phyloP scores from a whole-genome alignment of 2,329 filamentous ascomycete genomes.

The Xylaria sp. region DNA sequence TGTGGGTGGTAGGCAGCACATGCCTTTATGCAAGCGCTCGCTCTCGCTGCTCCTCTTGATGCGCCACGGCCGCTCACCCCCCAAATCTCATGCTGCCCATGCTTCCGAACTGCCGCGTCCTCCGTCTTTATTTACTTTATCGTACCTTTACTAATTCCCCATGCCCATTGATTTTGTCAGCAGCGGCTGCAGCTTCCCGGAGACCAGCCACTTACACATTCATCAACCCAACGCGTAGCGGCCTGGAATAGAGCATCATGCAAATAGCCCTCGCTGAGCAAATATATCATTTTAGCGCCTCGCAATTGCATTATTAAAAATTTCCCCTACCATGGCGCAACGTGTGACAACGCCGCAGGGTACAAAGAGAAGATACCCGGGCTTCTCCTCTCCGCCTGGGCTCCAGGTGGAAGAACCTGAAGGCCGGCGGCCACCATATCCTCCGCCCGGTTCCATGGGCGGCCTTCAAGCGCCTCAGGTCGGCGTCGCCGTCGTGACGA shows the following conservation, averaged over 20 bases:
- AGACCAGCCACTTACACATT: conserved; percentile 24
- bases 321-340: conserved; percentile 34
- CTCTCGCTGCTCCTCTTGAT: conserved; percentile 27
- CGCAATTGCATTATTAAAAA: conserved; percentile 21
- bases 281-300: conserved; percentile 20
- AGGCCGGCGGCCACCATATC: conserved; percentile 34
- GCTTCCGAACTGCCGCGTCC: conserved; percentile 31
- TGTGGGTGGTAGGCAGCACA: neutral
- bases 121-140: conserved; percentile 8
- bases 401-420: conserved; percentile 37
- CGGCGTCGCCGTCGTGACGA: conserved; percentile 38
- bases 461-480: conserved; percentile 38
- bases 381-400: conserved; percentile 36
- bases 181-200: conserved; percentile 24
- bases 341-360: conserved; percentile 35
- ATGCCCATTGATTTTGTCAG: conserved; percentile 28
- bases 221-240: conserved; percentile 18
- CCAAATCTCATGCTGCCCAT: conserved; percentile 22
- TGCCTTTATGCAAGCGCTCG: conserved; percentile 18
- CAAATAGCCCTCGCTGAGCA: conserved; percentile 19
- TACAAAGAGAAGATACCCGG: conserved; percentile 36
- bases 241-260: conserved; percentile 26
- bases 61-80: conserved; percentile 10
- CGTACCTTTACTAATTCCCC: conserved; percentile 1
- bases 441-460: conserved; percentile 32